Evolutionary conservation across 1,284 basidiomycete species (phyloP).

Genomic region (Microbotryum lychnidis-dioicae): DNA sequence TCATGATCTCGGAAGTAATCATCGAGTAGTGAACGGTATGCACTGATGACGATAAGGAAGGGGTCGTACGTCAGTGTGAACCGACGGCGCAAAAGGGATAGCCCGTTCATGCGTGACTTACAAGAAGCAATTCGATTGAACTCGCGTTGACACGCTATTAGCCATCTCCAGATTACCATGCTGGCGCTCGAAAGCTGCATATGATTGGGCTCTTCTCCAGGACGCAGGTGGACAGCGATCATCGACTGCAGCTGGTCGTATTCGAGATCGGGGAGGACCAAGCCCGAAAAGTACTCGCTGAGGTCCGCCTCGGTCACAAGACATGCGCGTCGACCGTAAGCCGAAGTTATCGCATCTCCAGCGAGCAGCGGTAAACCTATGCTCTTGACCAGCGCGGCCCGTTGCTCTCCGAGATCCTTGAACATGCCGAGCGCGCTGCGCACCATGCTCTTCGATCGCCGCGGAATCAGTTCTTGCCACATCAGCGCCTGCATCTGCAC

Average conservation of each 20-base stretch:
- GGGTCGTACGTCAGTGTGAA: too few relatives aligned
- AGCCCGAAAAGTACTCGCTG: constrained; percentile 1
- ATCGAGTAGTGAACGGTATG: too few relatives aligned
- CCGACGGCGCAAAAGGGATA: too few relatives aligned
- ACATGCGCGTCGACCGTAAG: constrained; percentile 10
- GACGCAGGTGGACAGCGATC: background rate
- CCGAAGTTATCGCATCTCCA: constrained; percentile 5
- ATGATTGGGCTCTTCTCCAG: constrained; percentile 3
- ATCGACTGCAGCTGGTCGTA: background rate
- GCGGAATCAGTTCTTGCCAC: constrained; percentile 20
- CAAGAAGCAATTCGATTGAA: constrained; percentile 7
- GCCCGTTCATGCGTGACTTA: background rate
- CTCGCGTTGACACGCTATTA: constrained; percentile 6
- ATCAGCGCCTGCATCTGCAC: constrained; percentile 11
- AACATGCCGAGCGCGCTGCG: constrained; percentile 8
- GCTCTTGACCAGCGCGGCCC: background rate
- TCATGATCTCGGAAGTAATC: background rate
- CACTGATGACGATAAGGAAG: too few relatives aligned
- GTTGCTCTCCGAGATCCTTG: constrained; percentile 10
- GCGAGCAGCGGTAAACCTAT: constrained; percentile 11
- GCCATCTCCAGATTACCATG: constrained; percentile 9
- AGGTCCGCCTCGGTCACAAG: constrained; percentile 12
- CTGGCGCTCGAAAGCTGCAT: background rate
- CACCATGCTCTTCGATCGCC: constrained; percentile 4
- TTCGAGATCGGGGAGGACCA: constrained; percentile 5